Conservation (phyloP, 805 yeast species). For the Saccharomycopsis fibuligera region DNA sequence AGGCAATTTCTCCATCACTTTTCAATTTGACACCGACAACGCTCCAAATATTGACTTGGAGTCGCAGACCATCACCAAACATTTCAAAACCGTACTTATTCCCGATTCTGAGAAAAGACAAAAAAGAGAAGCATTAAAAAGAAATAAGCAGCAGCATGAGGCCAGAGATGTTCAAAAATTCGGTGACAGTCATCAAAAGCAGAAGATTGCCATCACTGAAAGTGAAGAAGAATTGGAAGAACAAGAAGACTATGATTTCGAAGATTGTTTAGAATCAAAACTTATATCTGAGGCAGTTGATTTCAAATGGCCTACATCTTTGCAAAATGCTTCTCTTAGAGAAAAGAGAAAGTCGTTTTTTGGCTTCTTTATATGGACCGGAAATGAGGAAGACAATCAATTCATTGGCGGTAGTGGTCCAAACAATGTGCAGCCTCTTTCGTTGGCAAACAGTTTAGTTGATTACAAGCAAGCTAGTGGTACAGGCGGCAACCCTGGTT, state of each 20-base stretch:
- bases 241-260: conserved; percentile 59
- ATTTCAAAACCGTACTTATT: conserved; percentile 43
- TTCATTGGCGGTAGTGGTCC: conserved; percentile 46
- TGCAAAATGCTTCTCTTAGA: conserved; percentile 66
- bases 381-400: conserved; percentile 31
- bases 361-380: no score
- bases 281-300: conserved; percentile 35
- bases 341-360: conserved; percentile 86
- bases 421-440: no score
- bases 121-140: background rate
- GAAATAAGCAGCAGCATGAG: background rate
- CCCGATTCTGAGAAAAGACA: no score
- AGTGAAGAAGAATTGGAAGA: conserved; percentile 25
- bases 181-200: background rate
- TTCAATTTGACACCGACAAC: conserved; percentile 45
- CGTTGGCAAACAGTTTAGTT: background rate
- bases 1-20: conserved; percentile 53
- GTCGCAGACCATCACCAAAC: conserved; percentile 55
- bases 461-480: background rate
- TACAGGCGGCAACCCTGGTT: background rate
- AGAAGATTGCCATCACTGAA: background rate
- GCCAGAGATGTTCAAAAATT: background rate
- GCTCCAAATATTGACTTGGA: conserved; percentile 37
- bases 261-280: conserved; percentile 33
- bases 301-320: conserved; percentile 71